Evolutionary conservation across 2,329 filamentous ascomycete species (phyloP).

Genomic region (Fusarium odoratissimum): DNA sequence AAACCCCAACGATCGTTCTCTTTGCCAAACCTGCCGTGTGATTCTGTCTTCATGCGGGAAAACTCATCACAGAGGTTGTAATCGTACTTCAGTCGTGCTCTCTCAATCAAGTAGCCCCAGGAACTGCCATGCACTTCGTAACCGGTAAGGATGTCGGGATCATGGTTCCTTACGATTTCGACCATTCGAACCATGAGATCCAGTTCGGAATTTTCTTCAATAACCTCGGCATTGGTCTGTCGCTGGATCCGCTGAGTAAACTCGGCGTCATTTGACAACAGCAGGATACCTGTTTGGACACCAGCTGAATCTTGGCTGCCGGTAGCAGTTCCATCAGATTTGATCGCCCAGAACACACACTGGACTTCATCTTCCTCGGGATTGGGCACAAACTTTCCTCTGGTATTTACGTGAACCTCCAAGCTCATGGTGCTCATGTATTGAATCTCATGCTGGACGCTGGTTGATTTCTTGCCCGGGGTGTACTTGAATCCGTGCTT

Average conservation of each 20-base stretch:
- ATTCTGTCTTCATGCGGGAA: constrained; percentile 86
- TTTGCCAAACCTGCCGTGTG: constrained; percentile 85
- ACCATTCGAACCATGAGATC: constrained; percentile 88
- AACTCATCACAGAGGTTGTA: constrained; percentile 92
- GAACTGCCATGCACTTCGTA: constrained; percentile 94
- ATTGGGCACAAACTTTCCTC: constrained; percentile 84
- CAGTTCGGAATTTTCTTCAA: constrained; percentile 82
- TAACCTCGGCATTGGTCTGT: constrained; percentile 71
- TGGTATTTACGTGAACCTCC: constrained; percentile 90
- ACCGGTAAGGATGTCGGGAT: constrained; percentile 93
- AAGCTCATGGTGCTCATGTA: constrained; percentile 98
- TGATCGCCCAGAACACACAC: constrained; percentile 90
- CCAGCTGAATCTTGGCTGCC: constrained; percentile 59
- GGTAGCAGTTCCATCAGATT: constrained; percentile 75
- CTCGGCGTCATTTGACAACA: constrained; percentile 71
- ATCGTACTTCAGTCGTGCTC: constrained; percentile 86
- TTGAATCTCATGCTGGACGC: constrained; percentile 83
- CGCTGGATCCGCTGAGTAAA: constrained; percentile 71
- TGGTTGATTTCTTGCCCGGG: constrained; percentile 75
- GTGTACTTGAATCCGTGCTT: constrained; percentile 86
- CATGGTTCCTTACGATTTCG: constrained; percentile 82
- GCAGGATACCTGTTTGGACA: constrained; percentile 76
- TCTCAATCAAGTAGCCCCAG: constrained; percentile 96
- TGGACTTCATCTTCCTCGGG: constrained; percentile 90
- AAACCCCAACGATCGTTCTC: constrained; percentile 93